phyloP scores from a whole-genome alignment of 108 stramenopile genomes.

The Bacterosira constricta region DNA sequence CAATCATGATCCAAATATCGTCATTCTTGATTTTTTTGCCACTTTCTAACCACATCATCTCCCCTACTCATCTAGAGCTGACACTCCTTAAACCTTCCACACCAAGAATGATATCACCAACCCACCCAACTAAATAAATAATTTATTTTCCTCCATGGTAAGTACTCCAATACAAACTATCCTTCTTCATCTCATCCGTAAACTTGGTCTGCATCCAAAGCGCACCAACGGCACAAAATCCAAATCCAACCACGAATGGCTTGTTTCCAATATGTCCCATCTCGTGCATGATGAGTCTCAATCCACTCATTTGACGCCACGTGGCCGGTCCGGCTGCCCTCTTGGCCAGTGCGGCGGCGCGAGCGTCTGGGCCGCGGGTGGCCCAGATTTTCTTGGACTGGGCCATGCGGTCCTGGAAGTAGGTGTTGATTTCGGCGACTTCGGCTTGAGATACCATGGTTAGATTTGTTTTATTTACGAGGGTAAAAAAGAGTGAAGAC shows the following conservation, averaged over 20 bases:
- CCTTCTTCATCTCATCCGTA: constrained; percentile 53
- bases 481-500: no score
- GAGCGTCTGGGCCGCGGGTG: constrained; percentile 67
- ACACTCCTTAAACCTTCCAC: no score
- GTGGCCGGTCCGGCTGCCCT: constrained; percentile 61
- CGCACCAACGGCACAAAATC: constrained; percentile 16
- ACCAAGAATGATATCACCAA: no score
- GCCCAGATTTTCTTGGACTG: constrained; percentile 77
- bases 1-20: no score
- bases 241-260: constrained; percentile 84
- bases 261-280: constrained; percentile 73
- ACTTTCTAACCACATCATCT: no score
- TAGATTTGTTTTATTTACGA: no score
- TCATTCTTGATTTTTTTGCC: no score
- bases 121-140: no score
- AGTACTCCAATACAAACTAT: constrained; percentile 51
- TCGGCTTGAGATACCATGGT: constrained; percentile 50
- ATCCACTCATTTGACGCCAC: constrained; percentile 85
- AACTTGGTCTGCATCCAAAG: constrained; percentile 49
- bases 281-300: constrained; percentile 74
- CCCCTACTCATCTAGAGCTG: no score
- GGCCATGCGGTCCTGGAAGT: constrained; percentile 72
- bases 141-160: no score
- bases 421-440: constrained; percentile 57
- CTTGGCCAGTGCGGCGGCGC: constrained; percentile 55